Base-by-base conservation (phyloP, 495 filamentous ascomycete species). In the Gamarada debralockiae region DNA sequence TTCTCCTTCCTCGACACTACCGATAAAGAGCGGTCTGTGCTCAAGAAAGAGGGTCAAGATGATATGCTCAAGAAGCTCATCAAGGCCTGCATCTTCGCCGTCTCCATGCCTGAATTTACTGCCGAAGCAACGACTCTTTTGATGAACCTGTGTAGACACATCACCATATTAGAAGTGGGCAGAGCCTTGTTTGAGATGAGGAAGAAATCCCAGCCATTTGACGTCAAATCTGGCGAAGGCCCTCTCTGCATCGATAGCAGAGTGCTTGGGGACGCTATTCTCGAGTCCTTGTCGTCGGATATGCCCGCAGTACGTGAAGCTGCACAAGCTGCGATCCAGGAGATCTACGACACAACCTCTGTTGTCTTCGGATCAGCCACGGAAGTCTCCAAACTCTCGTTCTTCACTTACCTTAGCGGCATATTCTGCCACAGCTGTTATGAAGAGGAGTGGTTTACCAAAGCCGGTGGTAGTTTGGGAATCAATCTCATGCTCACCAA, bases 361-460 rank as follows among this genome's bases (percentile, higher is more conserved):
- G 78, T 80, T 14, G 87, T 99, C 22, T 90, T 97, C 60, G 93
- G 92, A 14, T 78, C 80, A 12, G 67, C 80, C 7, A 75, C 77
- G n/a, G 75, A 84, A 36, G 82, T 89, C 9, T 74, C 84, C 12
- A 80, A 82, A 46, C 72, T 97, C 9, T 78, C 81, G 1, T 90
- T 97, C 68, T 99, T 97, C 69, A 73, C 76, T 53, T 84, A 90
- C 61, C 72, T 97, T 10, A 81, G 84, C 18, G 84, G 82, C 51
- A 79, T 82, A 0, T 96, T 97, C 68, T 90, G 87, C 58, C 95
- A 99, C 66, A 87, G 87, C 55, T 99, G 95, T 64, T 87, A 96
- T 53, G 89, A 91, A 58, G 92, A 97, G 64, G 92, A 97, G 56
- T 99, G 95, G 95, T 97, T 92, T 62, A 88, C 90, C 13, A 99